Base-by-base conservation (phyloP, 108 stramenopile species). In the Parmales sp. region DNA sequence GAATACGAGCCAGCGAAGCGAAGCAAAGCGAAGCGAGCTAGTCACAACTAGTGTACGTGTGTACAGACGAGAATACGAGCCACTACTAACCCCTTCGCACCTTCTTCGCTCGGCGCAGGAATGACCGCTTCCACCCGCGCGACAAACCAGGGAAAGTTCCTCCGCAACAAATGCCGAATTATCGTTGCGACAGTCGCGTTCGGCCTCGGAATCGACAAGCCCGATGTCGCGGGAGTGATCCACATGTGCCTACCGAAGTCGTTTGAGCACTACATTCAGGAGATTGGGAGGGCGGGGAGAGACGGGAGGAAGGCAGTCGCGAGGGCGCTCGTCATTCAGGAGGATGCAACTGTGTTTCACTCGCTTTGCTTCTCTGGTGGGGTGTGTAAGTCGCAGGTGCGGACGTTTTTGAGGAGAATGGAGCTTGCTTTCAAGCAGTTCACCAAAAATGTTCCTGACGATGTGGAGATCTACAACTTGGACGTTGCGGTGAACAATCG, bases 161-260 rank as follows among this genome's bases (percentile, higher is more conserved):
- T 94, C 72, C 72, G 89, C 41, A 90, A 89, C 5, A 91, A 94
- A 67, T 86, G 83, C n/a, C 76, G 93, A 48, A 84, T 91, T 29
- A 89, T 88, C 71, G 90, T 91, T 5, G 93, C 93, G 16, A 97
- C 98, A 20, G 87, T 96, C 23, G 98, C 96, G 0, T 99, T 95
- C 74, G 96, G 96, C 18, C 82, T 99, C 77, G 98, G 98, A 63
- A 96, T 99, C 73, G 93, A 99, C 85, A 94, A 96, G 72, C 80
- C 87, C 36, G 93, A 96, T 72, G 83, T 95, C 28, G 78, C 66
- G 6, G 91, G 87, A 0, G 88, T 95, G 7, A 73, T 93, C 46
- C 94, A 95, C 80, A 49, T 89, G 13, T 88, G 90, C 54, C 73
- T 95, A 22, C 88, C 94, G 18, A 85, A 90, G 45, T 91, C 88